Evolutionary conservation across 768 basidiomycete genomes (phyloP).

Genomic region (Xanthoconium purpureum): DNA sequence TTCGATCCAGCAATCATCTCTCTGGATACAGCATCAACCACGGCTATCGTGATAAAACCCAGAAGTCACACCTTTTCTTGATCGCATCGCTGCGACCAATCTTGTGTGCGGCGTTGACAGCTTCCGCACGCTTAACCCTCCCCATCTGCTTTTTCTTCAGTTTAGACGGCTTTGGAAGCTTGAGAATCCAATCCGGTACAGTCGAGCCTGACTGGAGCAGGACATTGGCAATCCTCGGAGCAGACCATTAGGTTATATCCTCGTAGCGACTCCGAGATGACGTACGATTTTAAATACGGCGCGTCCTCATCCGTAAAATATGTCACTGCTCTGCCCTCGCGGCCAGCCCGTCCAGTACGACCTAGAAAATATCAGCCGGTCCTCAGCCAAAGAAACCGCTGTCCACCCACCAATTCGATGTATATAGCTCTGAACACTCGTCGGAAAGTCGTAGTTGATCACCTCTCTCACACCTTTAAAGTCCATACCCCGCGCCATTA

Average conservation of each 20-base stretch:
- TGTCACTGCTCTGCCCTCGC: conserved; percentile 89
- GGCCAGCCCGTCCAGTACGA: conserved; percentile 92
- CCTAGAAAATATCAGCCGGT: conserved; percentile 41
- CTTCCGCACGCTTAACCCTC: conserved; percentile 75
- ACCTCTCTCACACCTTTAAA: conserved; percentile 93
- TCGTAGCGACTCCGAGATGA: conserved; percentile 1
- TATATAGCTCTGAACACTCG: conserved; percentile 91
- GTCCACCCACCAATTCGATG: conserved; percentile 78
- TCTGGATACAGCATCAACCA: conserved; percentile 36
- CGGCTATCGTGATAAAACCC: too few relatives aligned
- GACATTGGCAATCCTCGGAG: conserved; percentile 86
- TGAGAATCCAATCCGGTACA: conserved; percentile 94
- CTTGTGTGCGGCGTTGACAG: conserved; percentile 65
- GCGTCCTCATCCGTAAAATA: conserved; percentile 95
- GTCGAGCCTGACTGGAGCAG: conserved; percentile 85
- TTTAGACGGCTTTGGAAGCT: conserved; percentile 90
- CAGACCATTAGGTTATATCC: conserved; percentile 7
- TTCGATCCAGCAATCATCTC: conserved; percentile 80
- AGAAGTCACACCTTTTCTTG: conserved; percentile 57
- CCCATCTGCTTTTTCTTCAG: conserved; percentile 84
- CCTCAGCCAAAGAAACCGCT: not conserved
- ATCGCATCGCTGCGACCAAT: conserved; percentile 69
- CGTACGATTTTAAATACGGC: conserved; percentile 85
- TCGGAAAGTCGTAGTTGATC: conserved; percentile 97
- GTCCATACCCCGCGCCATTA: conserved; percentile 98